Evolutionary conservation across 1,284 basidiomycete genomes (phyloP).

Genomic region (Xerocomus minutiporus): DNA sequence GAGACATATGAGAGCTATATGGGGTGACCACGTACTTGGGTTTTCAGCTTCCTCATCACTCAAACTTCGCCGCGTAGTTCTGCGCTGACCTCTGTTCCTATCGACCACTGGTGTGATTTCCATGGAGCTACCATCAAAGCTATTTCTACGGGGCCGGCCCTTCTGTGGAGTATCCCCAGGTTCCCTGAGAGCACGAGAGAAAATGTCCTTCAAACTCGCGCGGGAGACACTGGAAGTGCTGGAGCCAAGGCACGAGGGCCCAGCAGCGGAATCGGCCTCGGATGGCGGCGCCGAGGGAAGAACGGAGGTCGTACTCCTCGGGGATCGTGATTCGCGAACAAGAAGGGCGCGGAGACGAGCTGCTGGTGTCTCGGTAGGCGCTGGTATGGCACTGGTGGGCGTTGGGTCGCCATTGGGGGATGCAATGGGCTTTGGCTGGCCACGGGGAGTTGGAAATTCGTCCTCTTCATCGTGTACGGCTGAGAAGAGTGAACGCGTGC

Average conservation of each 20-base stretch:
- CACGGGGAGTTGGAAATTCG: constrained; percentile 47
- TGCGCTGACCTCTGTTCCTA: constrained; percentile 42
- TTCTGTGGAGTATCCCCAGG: constrained; percentile 61
- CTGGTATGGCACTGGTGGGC: constrained; percentile 18
- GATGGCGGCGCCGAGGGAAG: constrained; percentile 39
- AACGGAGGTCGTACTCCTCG: constrained; percentile 31
- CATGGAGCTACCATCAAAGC: constrained; percentile 57
- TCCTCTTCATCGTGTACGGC: constrained; percentile 40
- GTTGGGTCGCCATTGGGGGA: constrained; percentile 22
- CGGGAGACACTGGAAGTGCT: constrained; percentile 47
- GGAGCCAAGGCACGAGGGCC: constrained; percentile 40
- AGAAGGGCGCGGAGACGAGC: constrained; percentile 56
- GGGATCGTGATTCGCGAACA: constrained; percentile 37
- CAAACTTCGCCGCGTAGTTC: constrained; percentile 51
- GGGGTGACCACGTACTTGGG: constrained; percentile 42
- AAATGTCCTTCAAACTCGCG: constrained; percentile 57
- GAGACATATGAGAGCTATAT: constrained; percentile 2
- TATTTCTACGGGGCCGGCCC: constrained; percentile 39
- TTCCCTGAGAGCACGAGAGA: constrained; percentile 57
- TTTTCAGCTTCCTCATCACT: constrained; percentile 67
- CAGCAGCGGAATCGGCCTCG: constrained; percentile 60
- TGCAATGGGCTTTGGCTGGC: constrained; percentile 30
- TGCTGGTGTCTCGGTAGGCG: constrained; percentile 43
- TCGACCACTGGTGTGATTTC: constrained; percentile 50
- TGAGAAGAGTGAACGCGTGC: constrained; percentile 29